A percentile compares a stretch with the other conserved stretches of the same genome.
phyloP scores from a whole-genome alignment of 257 asterid species.

The Nyctanthes arbortristis region DNA sequence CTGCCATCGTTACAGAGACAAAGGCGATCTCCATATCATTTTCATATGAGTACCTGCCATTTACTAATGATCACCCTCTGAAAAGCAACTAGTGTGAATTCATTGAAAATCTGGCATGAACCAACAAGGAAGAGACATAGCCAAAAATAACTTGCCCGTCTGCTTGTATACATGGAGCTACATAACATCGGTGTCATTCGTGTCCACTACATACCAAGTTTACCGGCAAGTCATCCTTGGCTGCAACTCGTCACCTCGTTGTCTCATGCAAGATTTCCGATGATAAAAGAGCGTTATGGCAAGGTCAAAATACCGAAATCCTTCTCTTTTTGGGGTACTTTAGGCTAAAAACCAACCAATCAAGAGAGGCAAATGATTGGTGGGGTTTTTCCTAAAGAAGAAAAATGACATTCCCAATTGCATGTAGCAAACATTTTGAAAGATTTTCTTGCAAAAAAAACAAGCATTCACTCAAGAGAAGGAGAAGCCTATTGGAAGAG shows the following conservation, averaged over 20 bases:
- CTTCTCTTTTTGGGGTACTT: neutral
- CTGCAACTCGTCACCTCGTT: slow-evolving; percentile 54
- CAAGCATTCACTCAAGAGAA: slow-evolving; percentile 11
- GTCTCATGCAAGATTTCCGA: slow-evolving; percentile 70
- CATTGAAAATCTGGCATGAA: slow-evolving; percentile 73
- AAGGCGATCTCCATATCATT: too few relatives aligned
- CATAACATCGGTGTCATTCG: neutral
- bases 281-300: slow-evolving; percentile 32
- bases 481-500: slow-evolving; percentile 25
- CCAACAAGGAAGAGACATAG: slow-evolving; percentile 51
- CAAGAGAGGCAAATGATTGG: slow-evolving; percentile 23
- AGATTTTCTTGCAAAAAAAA: slow-evolving; percentile 6
- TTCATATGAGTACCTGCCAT: too few relatives aligned
- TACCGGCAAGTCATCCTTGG: slow-evolving; percentile 99
- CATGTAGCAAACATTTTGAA: slow-evolving; percentile 18
- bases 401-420: slow-evolving; percentile 29
- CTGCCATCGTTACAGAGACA: too few relatives aligned
- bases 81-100: neutral
- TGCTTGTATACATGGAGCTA: neutral
- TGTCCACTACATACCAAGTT: neutral
- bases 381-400: slow-evolving; percentile 30
- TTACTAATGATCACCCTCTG: too few relatives aligned
- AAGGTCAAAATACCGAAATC: slow-evolving; percentile 13
- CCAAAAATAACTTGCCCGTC: slow-evolving; percentile 66
- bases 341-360: slow-evolving; percentile 8